Conservation (phyloP, 441 rosid genomes). For the Euphorbia schlechtendalii region DNA sequence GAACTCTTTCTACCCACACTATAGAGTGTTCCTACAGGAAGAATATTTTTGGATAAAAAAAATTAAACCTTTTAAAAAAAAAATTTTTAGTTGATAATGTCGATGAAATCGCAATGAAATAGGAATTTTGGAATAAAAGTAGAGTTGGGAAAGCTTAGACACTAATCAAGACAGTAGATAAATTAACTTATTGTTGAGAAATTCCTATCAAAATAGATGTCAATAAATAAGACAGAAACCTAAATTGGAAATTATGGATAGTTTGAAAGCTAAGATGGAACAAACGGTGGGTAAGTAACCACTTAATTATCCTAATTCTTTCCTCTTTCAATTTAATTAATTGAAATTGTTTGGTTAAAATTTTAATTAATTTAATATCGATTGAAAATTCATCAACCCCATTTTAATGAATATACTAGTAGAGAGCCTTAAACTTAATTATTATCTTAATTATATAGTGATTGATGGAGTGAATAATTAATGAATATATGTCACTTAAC, state of each 20-base stretch:
- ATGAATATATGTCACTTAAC: too few relatives aligned
- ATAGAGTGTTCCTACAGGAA: too few relatives aligned
- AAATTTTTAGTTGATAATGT: too few relatives aligned
- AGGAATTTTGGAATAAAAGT: background rate
- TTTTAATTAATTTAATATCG: background rate
- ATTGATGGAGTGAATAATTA: too few relatives aligned
- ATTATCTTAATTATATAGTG: too few relatives aligned
- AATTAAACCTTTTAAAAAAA: too few relatives aligned
- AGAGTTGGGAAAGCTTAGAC: too few relatives aligned
- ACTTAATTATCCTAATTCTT: conserved; percentile 2
- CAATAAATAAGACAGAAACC: conserved; percentile 24
- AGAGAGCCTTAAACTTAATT: too few relatives aligned
- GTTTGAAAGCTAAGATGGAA: conserved; percentile 53
- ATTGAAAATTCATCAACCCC: background rate
- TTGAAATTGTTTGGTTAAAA: too few relatives aligned
- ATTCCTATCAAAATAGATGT: conserved; percentile 40
- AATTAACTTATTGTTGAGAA: conserved; percentile 43
- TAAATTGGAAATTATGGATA: conserved; percentile 21
- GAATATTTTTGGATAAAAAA: too few relatives aligned
- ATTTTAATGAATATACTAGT: too few relatives aligned
- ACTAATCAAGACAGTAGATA: conserved; percentile 10
- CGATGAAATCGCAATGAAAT: background rate
- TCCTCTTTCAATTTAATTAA: background rate
- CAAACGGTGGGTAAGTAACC: conserved; percentile 38
- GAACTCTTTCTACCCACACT: too few relatives aligned